These are phyloP conservation scores for Atalantia buxifolia DNA, from an alignment of 345 rosid genomes.

Conservation along the genomic window DNA sequence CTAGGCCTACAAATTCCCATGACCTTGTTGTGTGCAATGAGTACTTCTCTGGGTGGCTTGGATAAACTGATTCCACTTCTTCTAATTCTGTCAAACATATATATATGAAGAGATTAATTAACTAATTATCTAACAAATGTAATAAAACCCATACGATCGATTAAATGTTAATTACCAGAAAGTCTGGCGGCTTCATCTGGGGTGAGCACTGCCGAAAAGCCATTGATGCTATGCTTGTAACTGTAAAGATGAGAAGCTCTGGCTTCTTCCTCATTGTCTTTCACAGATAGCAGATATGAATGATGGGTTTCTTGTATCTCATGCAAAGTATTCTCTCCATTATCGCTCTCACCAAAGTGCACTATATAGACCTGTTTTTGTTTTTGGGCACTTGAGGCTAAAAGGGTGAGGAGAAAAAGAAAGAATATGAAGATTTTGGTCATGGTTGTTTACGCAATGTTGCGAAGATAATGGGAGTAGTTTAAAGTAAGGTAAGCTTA, in stretches of 20 bases:
- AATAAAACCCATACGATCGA: not conserved
- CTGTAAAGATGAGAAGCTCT: constrained; percentile 72
- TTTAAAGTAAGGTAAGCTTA: constrained; percentile 11
- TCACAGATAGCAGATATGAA: constrained; percentile 59
- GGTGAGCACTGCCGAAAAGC: constrained; percentile 68
- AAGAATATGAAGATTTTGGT: constrained; percentile 21
- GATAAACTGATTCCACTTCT: constrained; percentile 55
- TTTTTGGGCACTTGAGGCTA: constrained; percentile 37
- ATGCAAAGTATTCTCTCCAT: constrained; percentile 45
- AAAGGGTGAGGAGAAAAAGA: constrained; percentile 36
- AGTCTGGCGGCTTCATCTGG: constrained; percentile 65
- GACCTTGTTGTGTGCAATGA: constrained; percentile 80
- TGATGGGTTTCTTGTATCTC: constrained; percentile 63
- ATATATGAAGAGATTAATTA: not conserved
- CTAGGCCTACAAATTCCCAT: constrained; percentile 79
- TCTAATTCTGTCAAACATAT: constrained; percentile 39
- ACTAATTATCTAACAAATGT: not conserved
- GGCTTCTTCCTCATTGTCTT: constrained; percentile 62
- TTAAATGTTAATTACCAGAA: constrained; percentile 26
- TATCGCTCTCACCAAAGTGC: constrained; percentile 51
- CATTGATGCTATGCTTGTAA: constrained; percentile 88
- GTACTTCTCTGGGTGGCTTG: constrained; percentile 48
- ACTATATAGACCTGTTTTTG: constrained; percentile 72
- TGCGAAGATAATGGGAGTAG: constrained; percentile 19
- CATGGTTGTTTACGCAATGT: constrained; percentile 18